Base-by-base conservation (phyloP, 306 rosid genomes). In the Hippophae tibetana region DNA sequence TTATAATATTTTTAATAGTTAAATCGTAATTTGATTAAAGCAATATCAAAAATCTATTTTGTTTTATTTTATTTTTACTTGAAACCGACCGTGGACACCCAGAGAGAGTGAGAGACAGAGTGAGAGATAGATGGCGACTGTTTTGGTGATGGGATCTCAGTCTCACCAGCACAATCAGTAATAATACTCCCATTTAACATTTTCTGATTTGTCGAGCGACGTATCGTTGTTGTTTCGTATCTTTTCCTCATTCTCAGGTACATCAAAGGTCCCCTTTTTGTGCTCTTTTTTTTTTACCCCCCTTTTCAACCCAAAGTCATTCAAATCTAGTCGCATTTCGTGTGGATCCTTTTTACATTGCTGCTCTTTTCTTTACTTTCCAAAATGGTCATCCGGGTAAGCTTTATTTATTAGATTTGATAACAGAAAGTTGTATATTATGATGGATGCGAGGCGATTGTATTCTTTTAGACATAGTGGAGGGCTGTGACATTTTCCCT, bases 91-190 rank as follows among this genome's bases (percentile, higher is more conserved):
- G 18, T 18, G 18, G 18, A 18, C 0, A 18, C 18, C 18, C 18
- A 18, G 18, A 18, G 18, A 51, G 61, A 61, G 52, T 59, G 58
- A 47, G 69, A 67, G 48, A 63, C 51, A 10, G 47, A 55, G 69
- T 13, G 69, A 51, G 74, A 69, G 69, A 64, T 31, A 73, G 71
- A 78, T 63, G 64, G 81, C 44, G 57, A 70, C 67, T 72, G 64
- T 64, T 62, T 47, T 64, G 79, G 80, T 73, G 79, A 86, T 80
- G 90, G 75, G 86, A 80, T 86, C 88, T 82, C 76, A 76, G 69
- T 58, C 74, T 75, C 71, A 64, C 55, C 75, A 66, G 76, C 78
- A 64, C 65, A 76, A 68, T 72, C 74, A 67, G 45, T 66, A 58
- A 50, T 58, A 50, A 69, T 69, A 56, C 72, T 71, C 67, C 58